These are phyloP conservation scores for Apiotrichum akiyoshidainum DNA, from an alignment of 1,284 basidiomycete genomes.

Conservation along the genomic window DNA sequence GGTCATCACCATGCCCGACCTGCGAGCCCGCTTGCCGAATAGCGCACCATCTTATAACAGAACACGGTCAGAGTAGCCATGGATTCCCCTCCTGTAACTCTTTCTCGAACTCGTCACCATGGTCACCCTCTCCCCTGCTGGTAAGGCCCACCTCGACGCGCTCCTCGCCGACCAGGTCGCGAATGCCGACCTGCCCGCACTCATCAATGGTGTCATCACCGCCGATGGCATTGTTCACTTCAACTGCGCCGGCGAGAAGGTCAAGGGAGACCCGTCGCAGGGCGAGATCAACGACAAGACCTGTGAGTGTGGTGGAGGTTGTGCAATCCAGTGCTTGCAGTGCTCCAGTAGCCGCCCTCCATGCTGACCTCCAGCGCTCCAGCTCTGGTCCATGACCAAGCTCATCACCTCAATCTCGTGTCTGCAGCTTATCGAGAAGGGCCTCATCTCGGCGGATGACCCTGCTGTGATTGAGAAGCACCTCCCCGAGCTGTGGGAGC, in stretches of 20 bases:
- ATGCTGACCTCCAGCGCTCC: slow-evolving; percentile 12
- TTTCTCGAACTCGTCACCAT: no score
- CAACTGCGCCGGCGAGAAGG: slow-evolving; percentile 24
- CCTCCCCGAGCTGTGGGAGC: slow-evolving; percentile 32
- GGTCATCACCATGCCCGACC: no score
- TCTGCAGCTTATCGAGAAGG: slow-evolving; percentile 42
- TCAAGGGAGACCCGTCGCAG: slow-evolving; percentile 22
- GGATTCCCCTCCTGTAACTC: no score
- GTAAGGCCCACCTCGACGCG: slow-evolving; percentile 22
- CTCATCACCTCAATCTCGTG: slow-evolving; percentile 40
- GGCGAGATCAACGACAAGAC: slow-evolving; percentile 30
- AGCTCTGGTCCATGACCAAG: slow-evolving; percentile 40
- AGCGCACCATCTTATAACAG: no score
- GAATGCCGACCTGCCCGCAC: slow-evolving; percentile 23
- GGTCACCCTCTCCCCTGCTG: slow-evolving; percentile 8
- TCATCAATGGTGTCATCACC: slow-evolving; percentile 31
- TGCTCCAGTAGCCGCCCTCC: no score
- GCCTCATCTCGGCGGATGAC: slow-evolving; percentile 33
- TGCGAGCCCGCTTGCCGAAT: no score
- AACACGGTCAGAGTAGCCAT: no score
- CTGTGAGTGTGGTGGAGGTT: slow-evolving; percentile 23
- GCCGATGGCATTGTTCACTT: slow-evolving; percentile 30
- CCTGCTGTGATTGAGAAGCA: slow-evolving; percentile 23
- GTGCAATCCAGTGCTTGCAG: no score
- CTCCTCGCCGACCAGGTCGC: slow-evolving; percentile 20